Evolutionary conservation across 805 yeast genomes (phyloP).

Genomic region (Lipomyces sp.): DNA sequence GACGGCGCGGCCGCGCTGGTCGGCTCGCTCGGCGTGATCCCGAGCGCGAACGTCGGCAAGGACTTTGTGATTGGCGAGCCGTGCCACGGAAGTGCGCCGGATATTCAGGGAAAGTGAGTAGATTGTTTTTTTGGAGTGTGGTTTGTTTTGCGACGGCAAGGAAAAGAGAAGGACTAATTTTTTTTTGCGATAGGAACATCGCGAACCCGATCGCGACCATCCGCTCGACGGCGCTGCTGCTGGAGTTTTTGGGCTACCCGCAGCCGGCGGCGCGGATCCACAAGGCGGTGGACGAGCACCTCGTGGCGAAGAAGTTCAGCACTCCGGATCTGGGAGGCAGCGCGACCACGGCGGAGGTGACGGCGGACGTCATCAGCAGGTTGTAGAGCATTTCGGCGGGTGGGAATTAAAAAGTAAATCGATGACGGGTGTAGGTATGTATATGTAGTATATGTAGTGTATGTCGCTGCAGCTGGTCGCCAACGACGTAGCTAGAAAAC

Average conservation of each 20-base stretch:
- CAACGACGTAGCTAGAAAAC: too few relatives aligned
- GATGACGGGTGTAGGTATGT: too few relatives aligned
- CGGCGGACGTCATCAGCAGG: slow-evolving; percentile 70
- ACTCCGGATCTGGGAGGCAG: slow-evolving; percentile 97
- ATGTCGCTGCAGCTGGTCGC: too few relatives aligned
- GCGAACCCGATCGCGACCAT: slow-evolving; percentile 97
- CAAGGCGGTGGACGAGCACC: slow-evolving; percentile 90
- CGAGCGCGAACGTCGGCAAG: slow-evolving; percentile 97
- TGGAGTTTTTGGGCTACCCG: slow-evolving; percentile 90
- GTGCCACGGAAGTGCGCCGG: slow-evolving; percentile 99
- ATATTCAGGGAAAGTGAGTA: slow-evolving; percentile 91
- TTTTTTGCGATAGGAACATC: slow-evolving; percentile 29
- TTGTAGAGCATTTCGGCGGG: slow-evolving; percentile 38
- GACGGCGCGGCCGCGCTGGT: slow-evolving; percentile 99
- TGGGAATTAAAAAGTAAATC: too few relatives aligned
- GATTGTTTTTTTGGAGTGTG: slow-evolving; percentile 11
- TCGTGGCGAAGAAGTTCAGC: slow-evolving; percentile 69
- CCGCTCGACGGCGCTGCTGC: slow-evolving; percentile 94
- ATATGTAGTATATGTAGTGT: too few relatives aligned
- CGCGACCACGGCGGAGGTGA: slow-evolving; percentile 80
- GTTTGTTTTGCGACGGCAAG: slow-evolving; percentile 99
- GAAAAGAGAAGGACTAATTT: slow-evolving; percentile 78
- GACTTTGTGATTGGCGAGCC: slow-evolving; percentile 97
- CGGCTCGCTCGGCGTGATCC: slow-evolving; percentile 96
- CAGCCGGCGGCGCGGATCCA: slow-evolving; percentile 89